A percentile compares a stretch with the other conserved stretches of the same genome.
phyloP scores from a whole-genome alignment of 768 basidiomycete genomes.

The Boletales sp. region DNA sequence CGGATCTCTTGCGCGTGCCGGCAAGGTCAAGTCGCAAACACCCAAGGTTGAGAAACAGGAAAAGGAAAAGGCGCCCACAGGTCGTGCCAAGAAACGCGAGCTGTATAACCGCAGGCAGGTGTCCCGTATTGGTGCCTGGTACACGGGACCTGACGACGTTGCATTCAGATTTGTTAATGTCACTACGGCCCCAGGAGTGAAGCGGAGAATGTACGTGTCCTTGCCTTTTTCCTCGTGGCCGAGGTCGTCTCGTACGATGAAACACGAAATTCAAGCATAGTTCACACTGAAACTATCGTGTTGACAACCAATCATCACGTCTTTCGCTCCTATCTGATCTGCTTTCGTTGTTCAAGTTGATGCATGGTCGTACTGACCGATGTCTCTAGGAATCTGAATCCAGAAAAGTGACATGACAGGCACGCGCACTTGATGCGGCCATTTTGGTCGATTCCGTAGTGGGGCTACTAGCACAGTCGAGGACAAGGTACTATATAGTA shows the following conservation, averaged over 20 bases:
- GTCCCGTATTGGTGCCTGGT: not conserved
- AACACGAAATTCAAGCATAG: conserved; percentile 67
- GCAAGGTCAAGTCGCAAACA: conserved; percentile 97
- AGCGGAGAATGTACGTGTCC: conserved; percentile 89
- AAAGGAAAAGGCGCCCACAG: conserved; percentile 96
- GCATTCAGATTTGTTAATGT: conserved; percentile 81
- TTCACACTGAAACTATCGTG: conserved; percentile 91
- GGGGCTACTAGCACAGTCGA: no score
- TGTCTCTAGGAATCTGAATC: conserved; percentile 17
- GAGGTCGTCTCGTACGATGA: conserved; percentile 17
- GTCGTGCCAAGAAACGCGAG: conserved; percentile 94
- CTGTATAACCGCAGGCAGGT: conserved; percentile 87
- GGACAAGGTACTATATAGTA: no score
- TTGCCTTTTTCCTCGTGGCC: conserved; percentile 30
- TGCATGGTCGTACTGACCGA: conserved; percentile 4
- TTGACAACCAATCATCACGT: conserved; percentile 87
- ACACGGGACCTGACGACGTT: not conserved
- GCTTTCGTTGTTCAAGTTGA: not conserved
- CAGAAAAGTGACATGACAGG: not conserved
- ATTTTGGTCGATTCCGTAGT: no score
- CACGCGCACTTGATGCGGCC: no score
- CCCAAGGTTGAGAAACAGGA: conserved; percentile 98
- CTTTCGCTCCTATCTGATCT: conserved; percentile 99
- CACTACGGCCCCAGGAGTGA: conserved; percentile 81
- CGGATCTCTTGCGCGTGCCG: conserved; percentile 98